Base-by-base conservation (phyloP, 139 green algal species). In the Microglena sp. region DNA sequence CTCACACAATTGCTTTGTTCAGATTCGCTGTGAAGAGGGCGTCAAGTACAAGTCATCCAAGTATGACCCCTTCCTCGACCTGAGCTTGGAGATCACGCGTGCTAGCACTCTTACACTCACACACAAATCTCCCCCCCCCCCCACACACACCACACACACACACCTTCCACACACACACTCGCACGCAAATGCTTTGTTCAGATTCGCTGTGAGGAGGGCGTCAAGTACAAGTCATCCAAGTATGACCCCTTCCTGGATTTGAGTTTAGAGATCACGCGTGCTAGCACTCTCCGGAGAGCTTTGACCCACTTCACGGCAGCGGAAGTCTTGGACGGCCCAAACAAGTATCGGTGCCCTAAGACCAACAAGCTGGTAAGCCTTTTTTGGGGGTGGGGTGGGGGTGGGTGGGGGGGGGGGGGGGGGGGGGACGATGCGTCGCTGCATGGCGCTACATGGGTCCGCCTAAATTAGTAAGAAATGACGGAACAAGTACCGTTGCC, bases 211-310 rank as follows among this genome's bases (percentile, higher is more conserved):
- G 74, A 78, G 5, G n/a, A n/a, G n/a, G 76, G 82, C 45, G 95
- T 92, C 62, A 72, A 81, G 5, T 92, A 91, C 60, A 75, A 86
- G 46, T 88, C 72, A 45, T 85, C 83, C 75, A 96, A 81, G 5
- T 91, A 83, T 55, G 92, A 98, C 44, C 79, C 87, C 18, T 97
- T 95, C 69, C 72, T 98, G 62, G 88, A 98, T 79, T 64, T 98
- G 15, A 83, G 55, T n/a, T 75, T 98, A 50, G 92, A 98, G 64
- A 86, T 97, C n/a, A n/a, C n/a, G n/a, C n/a, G n/a, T n/a, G 86
- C 86, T 0, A 33, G 55, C 36, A 77, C 24, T n/a, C 55, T 95
- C 22, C 33, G 54, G 18, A 68, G 76, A n/a, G 85, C 85, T 3
- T 78, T 95, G 64, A 62, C 84, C 64, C 72, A 81, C 55, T 95